Evolutionary conservation across 352 stramenopile species (phyloP).

Genomic region (Globisporangium radiosum): DNA sequence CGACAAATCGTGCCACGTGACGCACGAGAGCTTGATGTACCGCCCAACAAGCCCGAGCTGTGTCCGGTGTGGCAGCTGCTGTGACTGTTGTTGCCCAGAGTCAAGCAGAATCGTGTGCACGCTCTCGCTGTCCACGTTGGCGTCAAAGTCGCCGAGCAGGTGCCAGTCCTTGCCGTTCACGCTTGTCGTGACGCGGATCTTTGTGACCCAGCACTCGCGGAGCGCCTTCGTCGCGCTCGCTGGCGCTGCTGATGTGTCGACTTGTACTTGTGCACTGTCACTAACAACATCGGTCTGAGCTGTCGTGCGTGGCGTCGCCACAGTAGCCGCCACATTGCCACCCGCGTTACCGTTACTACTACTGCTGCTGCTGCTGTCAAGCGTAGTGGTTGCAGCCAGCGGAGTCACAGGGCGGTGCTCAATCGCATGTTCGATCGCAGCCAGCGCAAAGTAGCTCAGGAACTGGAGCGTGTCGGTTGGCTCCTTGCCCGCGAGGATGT

Average conservation of each 20-base stretch:
- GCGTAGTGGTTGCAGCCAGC: not conserved
- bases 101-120: constrained; percentile 29
- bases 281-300: too few species aligned
- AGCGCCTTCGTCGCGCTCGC: not conserved
- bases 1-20: constrained; percentile 55
- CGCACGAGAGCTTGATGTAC: constrained; percentile 55
- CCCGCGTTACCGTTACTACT: not conserved
- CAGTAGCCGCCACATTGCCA: not conserved
- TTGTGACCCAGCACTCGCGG: constrained; percentile 54
- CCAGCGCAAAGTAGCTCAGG: constrained; percentile 53
- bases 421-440: constrained; percentile 48
- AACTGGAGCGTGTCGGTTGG: constrained; percentile 71
- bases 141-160: constrained; percentile 52
- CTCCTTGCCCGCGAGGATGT: constrained; percentile 77
- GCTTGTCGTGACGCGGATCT: constrained; percentile 49
- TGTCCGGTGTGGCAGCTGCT: not conserved
- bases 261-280: not conserved
- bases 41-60: constrained; percentile 22
- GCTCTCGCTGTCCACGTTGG: constrained; percentile 31
- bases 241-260: not conserved
- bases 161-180: constrained; percentile 58
- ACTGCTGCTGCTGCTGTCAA: not conserved
- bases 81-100: constrained; percentile 8
- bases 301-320: not conserved
- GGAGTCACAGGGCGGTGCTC: constrained; percentile 14